Base-by-base conservation (phyloP, 2,329 filamentous ascomycete species). In the Monilinia fructicola region DNA sequence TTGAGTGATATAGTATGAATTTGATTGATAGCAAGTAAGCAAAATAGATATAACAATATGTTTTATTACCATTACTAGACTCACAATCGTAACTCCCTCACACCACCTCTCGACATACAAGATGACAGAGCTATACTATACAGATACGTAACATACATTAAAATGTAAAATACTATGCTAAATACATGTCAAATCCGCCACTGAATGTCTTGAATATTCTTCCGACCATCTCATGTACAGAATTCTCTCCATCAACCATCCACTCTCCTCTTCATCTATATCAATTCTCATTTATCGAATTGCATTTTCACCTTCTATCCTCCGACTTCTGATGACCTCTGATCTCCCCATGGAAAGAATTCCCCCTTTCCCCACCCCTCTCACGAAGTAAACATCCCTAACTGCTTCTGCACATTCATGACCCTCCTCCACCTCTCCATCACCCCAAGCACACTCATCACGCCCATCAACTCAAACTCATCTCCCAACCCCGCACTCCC, bases 401-500 rank as follows among this genome's bases (percentile, higher is more conserved):
- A 40, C 26, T 68, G 50, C 59, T 65, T 69, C 61, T 68, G 66
- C 18, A 54, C 66, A 56, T 67, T 67, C 31, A 65, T 61, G 1
- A 62, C 56, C 63, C 72, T 71, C 68, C 70, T 70, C 54, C 64
- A 67, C 58, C 69, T 72, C 67, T 74, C 73, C 46, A 73, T 67
- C 28, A 74, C 60, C 52, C 68, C 63, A 11, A 74, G 56, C 59
- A 73, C 68, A 46, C 64, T 69, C 71, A 73, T 69, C 1, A 74
- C 67, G 5, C 70, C 73, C 64, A 74, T 53, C 26, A 71, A 61
- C 55, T 74, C 73, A 64, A 71, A 74, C 42, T 74, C 73, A 55
- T 70, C 70, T 1, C 67, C 71, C 44, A 74, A 44, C 16, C 66
- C 69, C 14, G 60, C 60, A 56, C 66, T 67, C n/a, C 67, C 71